Base-by-base conservation (phyloP, 192 early-diverging fungal genomes). In the Coemansia sp. region DNA sequence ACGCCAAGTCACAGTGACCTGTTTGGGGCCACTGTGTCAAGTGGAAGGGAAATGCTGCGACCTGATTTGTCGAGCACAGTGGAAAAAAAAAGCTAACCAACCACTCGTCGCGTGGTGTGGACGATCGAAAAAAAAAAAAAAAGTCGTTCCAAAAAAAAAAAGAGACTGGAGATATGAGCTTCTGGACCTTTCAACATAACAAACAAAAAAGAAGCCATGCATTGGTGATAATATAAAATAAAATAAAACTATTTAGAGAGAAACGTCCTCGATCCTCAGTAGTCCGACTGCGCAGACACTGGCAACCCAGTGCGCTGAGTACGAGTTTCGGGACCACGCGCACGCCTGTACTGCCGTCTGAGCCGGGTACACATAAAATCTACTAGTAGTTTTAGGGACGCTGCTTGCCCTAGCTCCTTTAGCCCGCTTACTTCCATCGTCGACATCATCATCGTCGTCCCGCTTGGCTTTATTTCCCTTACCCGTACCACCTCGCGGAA, bases 311-410 rank as follows among this genome's bases (percentile, higher is more conserved):
- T 46, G 23, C 0, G 71, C 40, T 53, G 80, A 66, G 2, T 21
- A 7, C 1, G 75, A 69, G 47, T 74, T 75, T 16, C 72, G 37
- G 8, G 80, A 77, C 80, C 80, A 82, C n/a, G 63, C 75, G n/a
- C 66, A 67, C 0, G 69, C 63, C 38, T 66, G 44, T 33, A 82
- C 63, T 1, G 72, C 68, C 10, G 74, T 63, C n/a, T 77, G 63
- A 10, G 72, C 66, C 38, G 72, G 72, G 32, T 39, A 69, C 10
- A 77, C 3, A 16, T 32, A 32, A 16, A 32, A 1, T 30, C 47
- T 39, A 59, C 28, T 53, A 26, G 16, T 35, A 30, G 55, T 11
- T 13, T 58, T 58, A 17, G 55, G 6, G 30, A 30, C 6, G 16
- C 35, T 58, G 13, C 13, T 52, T 3, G 21, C 23, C 23, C 28